Conservation (phyloP, 768 basidiomycete genomes). For the Mycena belliarum region DNA sequence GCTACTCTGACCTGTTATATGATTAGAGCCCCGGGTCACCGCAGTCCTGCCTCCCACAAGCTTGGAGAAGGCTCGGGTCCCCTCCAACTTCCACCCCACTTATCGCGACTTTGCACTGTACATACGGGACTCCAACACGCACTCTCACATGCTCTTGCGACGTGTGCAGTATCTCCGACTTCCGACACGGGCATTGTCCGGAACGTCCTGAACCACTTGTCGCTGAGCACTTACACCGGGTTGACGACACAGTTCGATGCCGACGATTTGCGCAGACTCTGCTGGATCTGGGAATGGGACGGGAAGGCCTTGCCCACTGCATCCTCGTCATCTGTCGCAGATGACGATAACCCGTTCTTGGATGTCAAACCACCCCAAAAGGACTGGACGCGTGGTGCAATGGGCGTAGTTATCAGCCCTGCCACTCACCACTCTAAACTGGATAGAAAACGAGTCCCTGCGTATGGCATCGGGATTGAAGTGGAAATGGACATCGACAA, state of each 20-base stretch:
- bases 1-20: neutral
- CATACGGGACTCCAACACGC: constrained; percentile 79
- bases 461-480: constrained; percentile 85
- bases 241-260: constrained; percentile 61
- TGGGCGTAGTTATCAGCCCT: constrained; percentile 76
- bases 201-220: constrained; percentile 78
- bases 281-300: constrained; percentile 93
- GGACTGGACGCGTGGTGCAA: constrained; percentile 79
- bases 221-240: constrained; percentile 68
- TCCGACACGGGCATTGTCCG: constrained; percentile 74
- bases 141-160: constrained; percentile 82
- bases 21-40: constrained; percentile 44
- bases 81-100: constrained; percentile 50
- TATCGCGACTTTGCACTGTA: constrained; percentile 61
- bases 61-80: constrained; percentile 19
- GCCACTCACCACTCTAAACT: constrained; percentile 72
- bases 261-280: constrained; percentile 74
- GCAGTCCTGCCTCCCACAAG: constrained; percentile 30
- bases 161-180: constrained; percentile 75
- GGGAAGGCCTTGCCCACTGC: constrained; percentile 40
- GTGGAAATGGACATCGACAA: constrained; percentile 85
- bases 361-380: constrained; percentile 41
- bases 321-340: constrained; percentile 25
- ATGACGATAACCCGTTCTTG: constrained; percentile 77
- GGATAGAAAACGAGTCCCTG: constrained; percentile 68